Evolutionary conservation across 2,329 filamentous ascomycete genomes (phyloP).

Genomic region (Fusarium falciforme): DNA sequence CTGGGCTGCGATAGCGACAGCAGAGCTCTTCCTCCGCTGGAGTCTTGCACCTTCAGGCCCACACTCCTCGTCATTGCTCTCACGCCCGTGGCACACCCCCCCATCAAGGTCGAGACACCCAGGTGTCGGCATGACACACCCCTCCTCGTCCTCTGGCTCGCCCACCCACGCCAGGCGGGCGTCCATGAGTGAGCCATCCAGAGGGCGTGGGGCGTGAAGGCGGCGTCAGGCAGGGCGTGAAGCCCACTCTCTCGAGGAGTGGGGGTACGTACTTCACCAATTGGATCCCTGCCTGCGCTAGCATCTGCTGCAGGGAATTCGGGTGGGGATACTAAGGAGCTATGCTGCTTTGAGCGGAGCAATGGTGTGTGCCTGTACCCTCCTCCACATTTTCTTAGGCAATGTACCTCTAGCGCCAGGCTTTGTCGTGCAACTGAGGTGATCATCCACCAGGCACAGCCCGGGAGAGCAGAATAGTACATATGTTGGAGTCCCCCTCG

Average conservation of each 20-base stretch:
- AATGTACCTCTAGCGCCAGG: slow-evolving; percentile 45
- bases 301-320: slow-evolving; percentile 47
- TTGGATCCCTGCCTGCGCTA: slow-evolving; percentile 36
- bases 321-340: slow-evolving; percentile 22
- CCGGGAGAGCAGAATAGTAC: slow-evolving; percentile 44
- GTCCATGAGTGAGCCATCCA: slow-evolving; percentile 29
- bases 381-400: slow-evolving; percentile 46
- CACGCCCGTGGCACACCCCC: slow-evolving; percentile 31
- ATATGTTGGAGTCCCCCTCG: slow-evolving; percentile 42
- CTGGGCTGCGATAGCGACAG: background rate
- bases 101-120: slow-evolving; percentile 34
- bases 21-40: slow-evolving; percentile 14
- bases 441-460: slow-evolving; percentile 47
- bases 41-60: slow-evolving; percentile 24
- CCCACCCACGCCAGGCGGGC: slow-evolving; percentile 31
- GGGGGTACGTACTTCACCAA: slow-evolving; percentile 32
- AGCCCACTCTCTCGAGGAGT: slow-evolving; percentile 19
- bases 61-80: slow-evolving; percentile 16
- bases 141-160: slow-evolving; percentile 11
- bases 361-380: slow-evolving; percentile 42
- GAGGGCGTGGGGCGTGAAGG: slow-evolving; percentile 18
- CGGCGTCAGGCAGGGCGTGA: slow-evolving; percentile 16
- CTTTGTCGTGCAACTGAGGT: slow-evolving; percentile 35
- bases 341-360: slow-evolving; percentile 39
- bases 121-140: slow-evolving; percentile 25